These are phyloP conservation scores for Dioscorea cayenensis DNA, from an alignment of 116 monocot species.

Conservation along the genomic window DNA sequence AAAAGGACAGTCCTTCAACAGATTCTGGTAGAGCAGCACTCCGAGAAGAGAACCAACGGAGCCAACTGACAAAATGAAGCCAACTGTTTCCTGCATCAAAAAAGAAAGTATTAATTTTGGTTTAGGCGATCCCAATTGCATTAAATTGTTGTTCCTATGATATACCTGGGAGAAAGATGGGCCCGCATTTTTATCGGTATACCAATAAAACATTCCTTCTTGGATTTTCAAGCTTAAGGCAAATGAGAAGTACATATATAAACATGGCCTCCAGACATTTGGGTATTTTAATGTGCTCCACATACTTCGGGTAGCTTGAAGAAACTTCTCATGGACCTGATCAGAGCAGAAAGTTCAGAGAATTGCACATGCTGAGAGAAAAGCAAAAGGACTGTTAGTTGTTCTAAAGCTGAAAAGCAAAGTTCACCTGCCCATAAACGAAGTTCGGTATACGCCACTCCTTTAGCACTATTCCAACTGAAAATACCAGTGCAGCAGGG, in stretches of 20 bases:
- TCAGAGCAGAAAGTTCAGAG: constrained; percentile 3
- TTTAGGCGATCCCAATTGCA: not conserved
- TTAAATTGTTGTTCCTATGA: not conserved
- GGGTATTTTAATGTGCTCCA: constrained; percentile 51
- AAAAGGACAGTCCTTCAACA: constrained; percentile 56
- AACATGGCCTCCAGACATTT: constrained; percentile 55
- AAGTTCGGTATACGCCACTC: constrained; percentile 29
- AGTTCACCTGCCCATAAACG: constrained; percentile 40
- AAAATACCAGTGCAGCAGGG: constrained; percentile 41
- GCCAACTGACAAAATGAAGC: constrained; percentile 57
- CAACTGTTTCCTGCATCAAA: constrained; percentile 41
- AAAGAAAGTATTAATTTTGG: not conserved
- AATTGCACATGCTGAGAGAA: not conserved
- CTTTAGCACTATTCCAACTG: constrained; percentile 47
- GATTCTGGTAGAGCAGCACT: constrained; percentile 52
- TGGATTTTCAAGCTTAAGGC: constrained; percentile 57
- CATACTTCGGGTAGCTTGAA: constrained; percentile 44
- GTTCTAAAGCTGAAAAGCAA: not conserved
- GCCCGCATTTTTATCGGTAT: constrained; percentile 50
- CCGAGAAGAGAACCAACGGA: constrained; percentile 59
- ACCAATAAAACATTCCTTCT: constrained; percentile 69
- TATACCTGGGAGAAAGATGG: constrained; percentile 58
- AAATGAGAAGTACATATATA: constrained; percentile 51
- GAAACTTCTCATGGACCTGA: constrained; percentile 52
- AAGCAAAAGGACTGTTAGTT: not conserved